phyloP scores from a whole-genome alignment of 1,284 basidiomycete genomes.

The Cystobasidiaceae sp. region DNA sequence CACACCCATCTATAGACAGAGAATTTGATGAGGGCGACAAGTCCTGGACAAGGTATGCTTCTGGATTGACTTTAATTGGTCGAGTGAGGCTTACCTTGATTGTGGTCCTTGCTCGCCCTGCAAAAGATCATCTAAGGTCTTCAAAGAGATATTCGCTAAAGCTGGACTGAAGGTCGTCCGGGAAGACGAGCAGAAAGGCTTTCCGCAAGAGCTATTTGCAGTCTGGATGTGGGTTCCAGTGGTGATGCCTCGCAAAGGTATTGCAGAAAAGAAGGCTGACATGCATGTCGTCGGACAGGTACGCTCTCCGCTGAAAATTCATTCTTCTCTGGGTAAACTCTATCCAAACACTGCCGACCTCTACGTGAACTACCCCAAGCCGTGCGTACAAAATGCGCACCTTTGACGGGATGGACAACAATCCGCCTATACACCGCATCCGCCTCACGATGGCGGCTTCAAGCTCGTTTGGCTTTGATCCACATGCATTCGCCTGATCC shows the following conservation, averaged over 20 bases:
- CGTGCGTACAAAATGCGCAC: no score
- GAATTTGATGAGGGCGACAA: conserved; percentile 81
- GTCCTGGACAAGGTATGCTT: conserved; percentile 67
- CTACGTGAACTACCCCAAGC: no score
- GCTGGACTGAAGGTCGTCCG: conserved; percentile 64
- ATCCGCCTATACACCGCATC: no score
- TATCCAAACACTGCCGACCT: no score
- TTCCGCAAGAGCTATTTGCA: conserved; percentile 55
- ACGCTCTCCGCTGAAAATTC: not conserved
- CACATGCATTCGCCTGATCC: no score
- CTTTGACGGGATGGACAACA: no score
- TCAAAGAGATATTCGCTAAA: conserved; percentile 67
- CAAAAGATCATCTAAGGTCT: conserved; percentile 70
- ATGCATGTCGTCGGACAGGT: not conserved
- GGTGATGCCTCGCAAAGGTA: not conserved
- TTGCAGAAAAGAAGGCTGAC: not conserved
- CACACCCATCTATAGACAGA: conserved; percentile 53
- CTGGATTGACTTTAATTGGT: conserved; percentile 2
- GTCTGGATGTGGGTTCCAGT: conserved; percentile 36
- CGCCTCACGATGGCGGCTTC: no score
- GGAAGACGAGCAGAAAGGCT: conserved; percentile 66
- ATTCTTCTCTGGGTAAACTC: no score
- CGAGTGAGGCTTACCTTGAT: not conserved
- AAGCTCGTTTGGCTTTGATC: no score
- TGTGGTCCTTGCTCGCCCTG: not conserved